A percentile compares a stretch with the other conserved stretches of the same genome.
phyloP scores from a whole-genome alignment of 2,329 filamentous ascomycete species.

The Knufia fluminis region DNA sequence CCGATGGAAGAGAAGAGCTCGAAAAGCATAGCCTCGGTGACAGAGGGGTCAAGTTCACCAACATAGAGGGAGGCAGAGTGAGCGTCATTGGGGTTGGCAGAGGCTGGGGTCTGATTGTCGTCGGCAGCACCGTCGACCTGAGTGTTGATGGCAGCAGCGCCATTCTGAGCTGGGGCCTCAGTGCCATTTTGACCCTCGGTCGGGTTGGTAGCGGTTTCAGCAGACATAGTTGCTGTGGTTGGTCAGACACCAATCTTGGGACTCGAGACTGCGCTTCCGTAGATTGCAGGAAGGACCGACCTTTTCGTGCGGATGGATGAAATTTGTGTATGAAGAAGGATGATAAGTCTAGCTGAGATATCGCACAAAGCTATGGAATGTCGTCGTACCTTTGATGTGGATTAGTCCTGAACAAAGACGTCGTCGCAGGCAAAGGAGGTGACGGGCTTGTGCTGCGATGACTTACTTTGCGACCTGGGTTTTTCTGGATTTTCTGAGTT shows the following conservation, averaged over 20 bases:
- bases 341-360: constrained; percentile 11
- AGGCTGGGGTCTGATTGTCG: constrained; percentile 48
- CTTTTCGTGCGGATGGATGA: constrained; percentile 11
- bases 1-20: constrained; percentile 99
- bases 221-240: constrained; percentile 64
- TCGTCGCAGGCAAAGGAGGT: constrained; percentile 8
- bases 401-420: constrained; percentile 6
- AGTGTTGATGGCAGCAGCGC: constrained; percentile 57
- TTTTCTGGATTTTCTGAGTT: constrained; percentile 33
- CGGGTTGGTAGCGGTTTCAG: constrained; percentile 65
- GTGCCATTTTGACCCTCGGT: constrained; percentile 60
- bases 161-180: constrained; percentile 32
- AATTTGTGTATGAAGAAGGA: constrained; percentile 6
- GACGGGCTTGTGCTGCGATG: constrained; percentile 7
- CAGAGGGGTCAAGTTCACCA: constrained; percentile 92
- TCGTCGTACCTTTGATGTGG: constrained; percentile 12
- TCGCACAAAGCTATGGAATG: constrained; percentile 16
- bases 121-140: constrained; percentile 34
- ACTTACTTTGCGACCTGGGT: constrained; percentile 22
- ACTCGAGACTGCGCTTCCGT: constrained; percentile 1
- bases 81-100: constrained; percentile 65
- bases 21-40: constrained; percentile 99
- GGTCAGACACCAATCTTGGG: constrained; percentile 41
- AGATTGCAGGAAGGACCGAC: constrained; percentile 12
- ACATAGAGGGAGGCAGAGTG: constrained; percentile 98